These are phyloP conservation scores for Lanmaoa pseudosensibilis DNA, from an alignment of 768 basidiomycete genomes.

Conservation along the genomic window DNA sequence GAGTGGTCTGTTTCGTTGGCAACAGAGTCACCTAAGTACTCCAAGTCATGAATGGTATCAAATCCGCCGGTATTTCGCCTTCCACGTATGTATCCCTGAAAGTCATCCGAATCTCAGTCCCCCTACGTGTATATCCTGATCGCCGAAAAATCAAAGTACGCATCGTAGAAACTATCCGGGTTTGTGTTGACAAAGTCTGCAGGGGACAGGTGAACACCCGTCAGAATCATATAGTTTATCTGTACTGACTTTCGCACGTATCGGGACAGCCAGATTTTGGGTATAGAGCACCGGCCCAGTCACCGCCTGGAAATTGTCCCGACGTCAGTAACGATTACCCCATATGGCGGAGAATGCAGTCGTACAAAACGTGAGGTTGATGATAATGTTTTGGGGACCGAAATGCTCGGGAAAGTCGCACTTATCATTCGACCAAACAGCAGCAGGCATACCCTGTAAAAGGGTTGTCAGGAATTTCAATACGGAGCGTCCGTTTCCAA, in stretches of 20 bases:
- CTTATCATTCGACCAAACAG: conserved; percentile 33
- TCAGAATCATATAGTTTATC: not conserved
- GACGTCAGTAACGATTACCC: not conserved
- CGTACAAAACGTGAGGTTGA: conserved; percentile 63
- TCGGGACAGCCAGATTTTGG: conserved; percentile 50
- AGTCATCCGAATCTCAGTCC: not conserved
- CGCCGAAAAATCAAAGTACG: conserved; percentile 71
- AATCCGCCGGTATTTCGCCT: conserved; percentile 4
- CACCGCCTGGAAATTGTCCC: conserved; percentile 45
- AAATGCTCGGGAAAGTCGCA: conserved; percentile 41
- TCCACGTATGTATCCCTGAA: not conserved
- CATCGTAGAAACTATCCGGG: conserved; percentile 62
- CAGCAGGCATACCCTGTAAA: conserved; percentile 33
- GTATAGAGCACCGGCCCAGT: conserved; percentile 56
- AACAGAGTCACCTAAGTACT: not conserved
- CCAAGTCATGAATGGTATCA: conserved; percentile 8
- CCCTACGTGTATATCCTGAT: conserved; percentile 50
- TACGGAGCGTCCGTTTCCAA: not conserved
- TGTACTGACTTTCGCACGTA: conserved; percentile 49
- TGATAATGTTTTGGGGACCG: conserved; percentile 35
- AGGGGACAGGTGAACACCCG: not conserved
- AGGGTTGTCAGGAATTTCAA: not conserved
- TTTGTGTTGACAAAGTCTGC: conserved; percentile 45
- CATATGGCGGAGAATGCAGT: conserved; percentile 2
- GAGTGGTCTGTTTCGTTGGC: not conserved